Conservation (phyloP, 257 asterid genomes). For the Primulina eburnea region DNA sequence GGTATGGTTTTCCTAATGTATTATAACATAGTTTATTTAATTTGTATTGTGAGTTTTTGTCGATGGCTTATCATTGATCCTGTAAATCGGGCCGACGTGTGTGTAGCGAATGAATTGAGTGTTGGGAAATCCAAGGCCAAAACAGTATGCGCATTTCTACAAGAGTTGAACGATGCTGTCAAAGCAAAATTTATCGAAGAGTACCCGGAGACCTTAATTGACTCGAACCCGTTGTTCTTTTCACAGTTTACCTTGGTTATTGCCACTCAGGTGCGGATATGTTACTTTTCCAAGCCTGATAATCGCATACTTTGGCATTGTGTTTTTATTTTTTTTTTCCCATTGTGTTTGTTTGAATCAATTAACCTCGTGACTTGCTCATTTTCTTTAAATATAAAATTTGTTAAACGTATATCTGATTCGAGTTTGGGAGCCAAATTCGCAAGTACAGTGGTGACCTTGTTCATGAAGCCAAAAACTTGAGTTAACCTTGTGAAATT, state of each 20-base stretch:
- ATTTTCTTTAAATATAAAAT: too few species aligned
- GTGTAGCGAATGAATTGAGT: slow-evolving; percentile 38
- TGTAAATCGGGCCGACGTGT: neutral
- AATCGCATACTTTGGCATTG: neutral
- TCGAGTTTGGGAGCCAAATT: too few species aligned
- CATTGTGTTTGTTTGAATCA: neutral
- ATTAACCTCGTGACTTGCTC: too few species aligned
- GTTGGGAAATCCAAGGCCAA: slow-evolving; percentile 93
- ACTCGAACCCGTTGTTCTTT: slow-evolving; percentile 80
- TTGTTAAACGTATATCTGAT: too few species aligned
- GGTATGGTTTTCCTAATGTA: slow-evolving; percentile 37
- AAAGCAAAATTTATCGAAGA: slow-evolving; percentile 91
- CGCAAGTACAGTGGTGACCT: neutral
- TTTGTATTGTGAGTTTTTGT: slow-evolving; percentile 2
- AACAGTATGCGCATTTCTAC: slow-evolving; percentile 83
- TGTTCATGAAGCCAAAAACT: neutral
- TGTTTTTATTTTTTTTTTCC: neutral
- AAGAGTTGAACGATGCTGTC: slow-evolving; percentile 96
- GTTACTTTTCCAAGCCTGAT: slow-evolving; percentile 8
- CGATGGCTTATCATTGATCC: neutral
- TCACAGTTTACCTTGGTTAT: slow-evolving; percentile 83
- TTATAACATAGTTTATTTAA: neutral
- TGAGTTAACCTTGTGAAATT: neutral
- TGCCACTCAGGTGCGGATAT: slow-evolving; percentile 62
- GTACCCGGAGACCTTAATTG: slow-evolving; percentile 66